These are phyloP conservation scores for Phytophthora europaea DNA, from an alignment of 352 stramenopile genomes.

Conservation along the genomic window DNA sequence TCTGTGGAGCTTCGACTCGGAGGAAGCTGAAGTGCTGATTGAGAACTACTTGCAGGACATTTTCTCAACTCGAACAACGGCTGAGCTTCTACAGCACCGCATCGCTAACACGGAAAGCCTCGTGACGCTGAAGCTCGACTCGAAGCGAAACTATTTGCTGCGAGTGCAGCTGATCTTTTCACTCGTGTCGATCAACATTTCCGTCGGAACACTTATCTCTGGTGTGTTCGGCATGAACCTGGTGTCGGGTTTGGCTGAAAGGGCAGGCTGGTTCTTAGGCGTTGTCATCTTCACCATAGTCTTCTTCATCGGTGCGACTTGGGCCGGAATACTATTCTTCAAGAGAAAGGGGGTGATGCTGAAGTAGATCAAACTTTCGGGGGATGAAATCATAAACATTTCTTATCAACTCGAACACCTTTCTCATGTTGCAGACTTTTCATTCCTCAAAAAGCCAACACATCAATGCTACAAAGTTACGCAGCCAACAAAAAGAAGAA, in stretches of 20 bases:
- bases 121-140: constrained; percentile 76
- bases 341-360: constrained; percentile 43
- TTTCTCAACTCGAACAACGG: constrained; percentile 72
- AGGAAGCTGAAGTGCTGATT: constrained; percentile 71
- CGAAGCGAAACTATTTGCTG: constrained; percentile 74
- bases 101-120: constrained; percentile 78
- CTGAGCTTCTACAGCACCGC: constrained; percentile 63
- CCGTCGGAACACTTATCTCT: constrained; percentile 40
- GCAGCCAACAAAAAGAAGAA: neutral
- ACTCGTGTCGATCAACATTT: constrained; percentile 45
- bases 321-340: constrained; percentile 32
- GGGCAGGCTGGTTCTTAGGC: constrained; percentile 36
- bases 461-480: neutral
- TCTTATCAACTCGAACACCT: neutral
- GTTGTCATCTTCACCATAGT: constrained; percentile 46
- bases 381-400: too few relatives aligned
- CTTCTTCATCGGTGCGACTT: constrained; percentile 40
- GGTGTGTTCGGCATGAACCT: constrained; percentile 53
- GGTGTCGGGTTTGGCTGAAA: constrained; percentile 36
- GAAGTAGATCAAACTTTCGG: constrained; percentile 17
- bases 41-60: constrained; percentile 85
- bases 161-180: constrained; percentile 44
- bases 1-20: constrained; percentile 69
- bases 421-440: too few relatives aligned
- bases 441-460: neutral